phyloP scores from a whole-genome alignment of 768 basidiomycete genomes.

The Lanmaoa rubissima region DNA sequence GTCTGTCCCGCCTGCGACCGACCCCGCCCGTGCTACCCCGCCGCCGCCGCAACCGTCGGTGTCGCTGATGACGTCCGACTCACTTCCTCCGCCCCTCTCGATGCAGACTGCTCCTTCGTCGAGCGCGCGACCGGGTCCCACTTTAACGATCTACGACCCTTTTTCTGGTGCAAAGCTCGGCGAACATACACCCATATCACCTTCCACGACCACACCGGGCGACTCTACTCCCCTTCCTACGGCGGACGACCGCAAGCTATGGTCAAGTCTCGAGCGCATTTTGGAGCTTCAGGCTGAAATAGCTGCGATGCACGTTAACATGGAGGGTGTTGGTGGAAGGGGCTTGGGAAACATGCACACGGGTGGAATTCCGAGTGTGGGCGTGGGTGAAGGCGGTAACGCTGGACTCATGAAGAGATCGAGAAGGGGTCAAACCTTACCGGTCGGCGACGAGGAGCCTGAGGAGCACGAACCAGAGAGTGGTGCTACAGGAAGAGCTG shows the following conservation, averaged over 20 bases:
- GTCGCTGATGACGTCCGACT: conserved; percentile 17
- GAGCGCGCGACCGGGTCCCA: background rate
- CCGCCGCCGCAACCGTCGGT: conserved; percentile 12
- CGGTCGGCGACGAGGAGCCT: conserved; percentile 27
- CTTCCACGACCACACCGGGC: conserved; percentile 5
- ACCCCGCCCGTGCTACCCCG: background rate
- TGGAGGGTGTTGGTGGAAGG: conserved; percentile 55
- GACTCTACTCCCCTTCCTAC: conserved; percentile 12
- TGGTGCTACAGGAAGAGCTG: conserved; percentile 10
- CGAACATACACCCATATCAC: conserved; percentile 13
- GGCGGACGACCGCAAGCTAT: conserved; percentile 50
- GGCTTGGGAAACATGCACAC: conserved; percentile 4
- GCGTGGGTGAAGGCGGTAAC: conserved; percentile 14
- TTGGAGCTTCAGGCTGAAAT: conserved; percentile 71
- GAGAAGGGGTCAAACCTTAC: conserved; percentile 37
- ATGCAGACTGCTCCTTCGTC: background rate
- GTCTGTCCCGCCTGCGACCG: background rate
- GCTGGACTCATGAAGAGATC: conserved; percentile 19
- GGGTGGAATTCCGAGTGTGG: conserved; percentile 1
- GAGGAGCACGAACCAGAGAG: conserved; percentile 17
- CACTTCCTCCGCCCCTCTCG: conserved; percentile 9
- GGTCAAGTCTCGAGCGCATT: conserved; percentile 68
- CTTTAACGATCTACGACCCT: conserved; percentile 32
- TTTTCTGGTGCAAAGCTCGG: conserved; percentile 31
- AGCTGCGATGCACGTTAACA: conserved; percentile 67